Percentiles rank a stretch among this genome's conserved stretches.
Conservation (phyloP, 2,329 filamentous ascomycete genomes). For the Colletotrichum salicis region DNA sequence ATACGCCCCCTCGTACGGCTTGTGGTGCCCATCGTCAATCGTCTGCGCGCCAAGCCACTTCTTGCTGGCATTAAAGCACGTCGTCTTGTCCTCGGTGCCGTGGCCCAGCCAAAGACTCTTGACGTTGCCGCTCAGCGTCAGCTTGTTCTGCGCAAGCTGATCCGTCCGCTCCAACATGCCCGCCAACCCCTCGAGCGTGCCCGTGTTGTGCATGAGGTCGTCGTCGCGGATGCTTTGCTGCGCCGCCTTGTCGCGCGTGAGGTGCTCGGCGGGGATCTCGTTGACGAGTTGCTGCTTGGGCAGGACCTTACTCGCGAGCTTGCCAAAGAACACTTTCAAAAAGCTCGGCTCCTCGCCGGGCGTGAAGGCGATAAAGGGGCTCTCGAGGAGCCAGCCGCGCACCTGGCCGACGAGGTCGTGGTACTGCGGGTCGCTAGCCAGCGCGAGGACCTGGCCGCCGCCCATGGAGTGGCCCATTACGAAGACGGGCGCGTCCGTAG, state of each 20-base stretch:
- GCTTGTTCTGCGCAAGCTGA: constrained; percentile 66
- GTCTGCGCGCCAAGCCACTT: constrained; percentile 69
- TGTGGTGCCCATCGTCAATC: constrained; percentile 76
- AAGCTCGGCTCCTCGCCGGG: constrained; percentile 70
- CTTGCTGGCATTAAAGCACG: constrained; percentile 72
- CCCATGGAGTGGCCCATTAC: constrained; percentile 94
- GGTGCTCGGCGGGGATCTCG: constrained; percentile 69
- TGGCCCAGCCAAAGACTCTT: constrained; percentile 77
- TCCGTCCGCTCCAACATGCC: constrained; percentile 80
- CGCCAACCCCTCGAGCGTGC: constrained; percentile 83
- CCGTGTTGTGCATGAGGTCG: constrained; percentile 80
- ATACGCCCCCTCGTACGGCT: constrained; percentile 79
- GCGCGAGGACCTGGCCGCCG: constrained; percentile 77
- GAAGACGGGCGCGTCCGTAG: constrained; percentile 71
- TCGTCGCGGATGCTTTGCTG: constrained; percentile 72
- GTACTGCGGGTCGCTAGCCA: constrained; percentile 63
- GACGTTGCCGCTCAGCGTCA: constrained; percentile 64
- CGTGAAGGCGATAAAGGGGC: constrained; percentile 82
- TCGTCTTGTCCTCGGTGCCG: constrained; percentile 78
- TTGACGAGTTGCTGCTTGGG: constrained; percentile 76
- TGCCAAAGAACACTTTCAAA: constrained; percentile 72
- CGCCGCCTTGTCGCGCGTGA: constrained; percentile 75
- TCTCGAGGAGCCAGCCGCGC: constrained; percentile 78
- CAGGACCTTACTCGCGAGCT: constrained; percentile 73
- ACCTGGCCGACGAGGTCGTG: constrained; percentile 68